These are phyloP conservation scores for Lactifluus volemus DNA, from an alignment of 768 basidiomycete species.

Conservation along the genomic window DNA sequence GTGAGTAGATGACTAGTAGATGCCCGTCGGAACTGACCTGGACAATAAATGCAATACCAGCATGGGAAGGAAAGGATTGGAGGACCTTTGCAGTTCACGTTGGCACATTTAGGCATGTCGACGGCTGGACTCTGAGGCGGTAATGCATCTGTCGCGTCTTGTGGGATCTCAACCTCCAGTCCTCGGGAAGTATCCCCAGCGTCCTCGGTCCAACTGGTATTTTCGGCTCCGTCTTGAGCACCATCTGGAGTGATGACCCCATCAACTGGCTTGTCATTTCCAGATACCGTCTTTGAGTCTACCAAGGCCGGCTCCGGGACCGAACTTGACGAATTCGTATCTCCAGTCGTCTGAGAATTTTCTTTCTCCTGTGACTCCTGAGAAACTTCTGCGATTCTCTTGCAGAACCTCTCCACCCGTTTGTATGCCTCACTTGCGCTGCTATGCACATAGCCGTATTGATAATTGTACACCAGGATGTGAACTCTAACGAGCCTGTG, in stretches of 20 bases:
- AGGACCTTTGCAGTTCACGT: slow-evolving; percentile 14
- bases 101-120: slow-evolving; percentile 18
- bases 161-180: neutral
- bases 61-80: slow-evolving; percentile 21
- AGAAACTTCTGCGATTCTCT: neutral
- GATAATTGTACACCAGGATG: slow-evolving; percentile 8
- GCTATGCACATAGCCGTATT: neutral
- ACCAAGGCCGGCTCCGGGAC: neutral
- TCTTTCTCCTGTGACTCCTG: neutral
- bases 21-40: slow-evolving; percentile 1
- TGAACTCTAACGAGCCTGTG: slow-evolving; percentile 27
- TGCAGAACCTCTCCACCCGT: neutral
- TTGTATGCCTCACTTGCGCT: neutral
- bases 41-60: slow-evolving; percentile 28
- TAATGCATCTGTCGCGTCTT: no score
- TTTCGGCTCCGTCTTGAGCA: neutral
- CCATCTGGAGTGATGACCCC: neutral
- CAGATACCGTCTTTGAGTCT: no score
- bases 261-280: neutral
- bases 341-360: neutral
- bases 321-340: neutral
- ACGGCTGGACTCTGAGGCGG: neutral
- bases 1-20: neutral
- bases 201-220: no score
- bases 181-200: neutral